A percentile compares a stretch with the other conserved stretches of the same genome.
Evolutionary conservation across 2,329 filamentous ascomycete species (phyloP).

Genomic region (Colletotrichum cuscutae): DNA sequence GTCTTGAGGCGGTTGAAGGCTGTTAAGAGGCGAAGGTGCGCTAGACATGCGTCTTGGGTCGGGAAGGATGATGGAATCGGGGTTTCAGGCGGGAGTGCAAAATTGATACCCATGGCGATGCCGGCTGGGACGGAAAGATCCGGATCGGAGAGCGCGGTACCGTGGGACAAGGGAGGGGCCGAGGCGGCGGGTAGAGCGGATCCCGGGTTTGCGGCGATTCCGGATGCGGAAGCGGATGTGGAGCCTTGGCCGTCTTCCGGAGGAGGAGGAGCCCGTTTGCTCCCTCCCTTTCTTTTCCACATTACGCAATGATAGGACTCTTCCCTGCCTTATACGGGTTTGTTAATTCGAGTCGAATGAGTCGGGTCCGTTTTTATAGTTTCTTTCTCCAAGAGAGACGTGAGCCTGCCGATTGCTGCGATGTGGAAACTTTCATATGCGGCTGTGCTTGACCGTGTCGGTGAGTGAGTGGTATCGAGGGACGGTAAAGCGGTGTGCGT

Average conservation of each 20-base stretch:
- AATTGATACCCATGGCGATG: background rate
- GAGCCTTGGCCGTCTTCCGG: background rate
- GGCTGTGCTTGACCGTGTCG: too few relatives aligned
- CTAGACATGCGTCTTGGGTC: slow-evolving; percentile 11
- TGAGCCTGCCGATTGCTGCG: too few relatives aligned
- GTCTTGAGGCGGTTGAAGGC: slow-evolving; percentile 71
- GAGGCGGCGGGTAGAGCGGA: background rate
- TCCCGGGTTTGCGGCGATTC: background rate
- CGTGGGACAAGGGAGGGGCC: background rate
- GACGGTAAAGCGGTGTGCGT: too few relatives aligned
- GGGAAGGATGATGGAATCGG: background rate
- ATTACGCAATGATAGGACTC: background rate
- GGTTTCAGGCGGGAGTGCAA: background rate
- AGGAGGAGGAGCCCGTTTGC: background rate
- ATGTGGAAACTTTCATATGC: too few relatives aligned
- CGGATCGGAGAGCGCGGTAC: background rate
- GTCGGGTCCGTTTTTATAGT: too few relatives aligned
- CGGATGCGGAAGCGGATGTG: background rate
- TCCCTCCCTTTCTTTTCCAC: background rate
- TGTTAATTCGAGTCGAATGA: too few relatives aligned
- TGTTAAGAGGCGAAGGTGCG: slow-evolving; percentile 74
- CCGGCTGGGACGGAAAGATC: background rate
- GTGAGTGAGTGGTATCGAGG: too few relatives aligned
- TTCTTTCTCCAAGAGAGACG: too few relatives aligned
- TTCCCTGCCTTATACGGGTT: too few relatives aligned